Conservation (phyloP, 108 stramenopile genomes). For the Nitzschia putrida region DNA sequence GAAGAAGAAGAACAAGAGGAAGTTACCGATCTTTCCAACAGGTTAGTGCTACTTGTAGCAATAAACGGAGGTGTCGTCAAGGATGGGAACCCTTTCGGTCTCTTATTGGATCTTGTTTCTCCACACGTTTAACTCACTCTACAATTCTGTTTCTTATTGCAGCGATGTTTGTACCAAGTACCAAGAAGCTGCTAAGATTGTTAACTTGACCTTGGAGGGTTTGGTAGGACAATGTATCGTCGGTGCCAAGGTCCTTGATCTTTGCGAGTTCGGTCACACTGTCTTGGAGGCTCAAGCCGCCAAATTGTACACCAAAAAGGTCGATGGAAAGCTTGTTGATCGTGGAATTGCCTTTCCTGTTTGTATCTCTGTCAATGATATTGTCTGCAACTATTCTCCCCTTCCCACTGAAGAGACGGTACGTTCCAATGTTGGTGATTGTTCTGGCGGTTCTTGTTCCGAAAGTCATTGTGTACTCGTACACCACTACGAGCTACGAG, state of each 20-base stretch:
- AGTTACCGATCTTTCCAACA: constrained; percentile 80
- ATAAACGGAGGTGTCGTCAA: background rate
- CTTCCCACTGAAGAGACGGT: constrained; percentile 86
- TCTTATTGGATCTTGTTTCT: background rate
- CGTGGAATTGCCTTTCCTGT: constrained; percentile 99
- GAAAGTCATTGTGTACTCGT: too few relatives aligned
- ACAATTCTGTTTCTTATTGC: constrained; percentile 13
- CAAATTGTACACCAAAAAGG: constrained; percentile 86
- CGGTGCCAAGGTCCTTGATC: constrained; percentile 90
- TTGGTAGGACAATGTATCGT: constrained; percentile 84
- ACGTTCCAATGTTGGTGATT: constrained; percentile 33
- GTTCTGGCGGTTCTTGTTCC: too few relatives aligned
- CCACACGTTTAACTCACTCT: background rate
- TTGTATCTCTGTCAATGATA: constrained; percentile 98
- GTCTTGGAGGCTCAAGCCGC: constrained; percentile 66
- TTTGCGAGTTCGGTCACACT: constrained; percentile 87
- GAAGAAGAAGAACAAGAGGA: constrained; percentile 63
- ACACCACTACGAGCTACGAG: background rate
- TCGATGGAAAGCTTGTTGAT: constrained; percentile 82
- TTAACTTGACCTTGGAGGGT: constrained; percentile 89
- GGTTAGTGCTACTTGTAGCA: constrained; percentile 40
- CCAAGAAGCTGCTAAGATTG: constrained; percentile 98
- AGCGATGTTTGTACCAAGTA: constrained; percentile 98
- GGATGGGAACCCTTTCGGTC: too few relatives aligned
- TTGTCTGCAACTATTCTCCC: constrained; percentile 96